Evolutionary conservation across 148 eudicot genomes (phyloP).

Genomic region (Polygonum maritimum): DNA sequence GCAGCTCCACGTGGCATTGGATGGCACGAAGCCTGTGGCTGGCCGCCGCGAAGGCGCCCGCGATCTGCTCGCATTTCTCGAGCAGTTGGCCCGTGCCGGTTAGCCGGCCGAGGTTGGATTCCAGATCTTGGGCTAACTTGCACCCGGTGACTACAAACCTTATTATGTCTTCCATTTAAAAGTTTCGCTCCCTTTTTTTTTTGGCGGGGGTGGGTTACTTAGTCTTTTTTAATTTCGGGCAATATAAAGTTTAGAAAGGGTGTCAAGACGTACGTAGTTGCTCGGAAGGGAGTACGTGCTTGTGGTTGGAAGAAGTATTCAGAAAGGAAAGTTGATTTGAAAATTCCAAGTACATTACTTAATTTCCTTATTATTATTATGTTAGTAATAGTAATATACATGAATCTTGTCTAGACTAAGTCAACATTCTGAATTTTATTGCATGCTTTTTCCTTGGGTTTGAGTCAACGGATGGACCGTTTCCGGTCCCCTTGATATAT

Average conservation of each 20-base stretch:
- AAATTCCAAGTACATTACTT: neutral
- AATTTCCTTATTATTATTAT: neutral
- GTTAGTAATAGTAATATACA: neutral
- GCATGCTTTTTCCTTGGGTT: neutral
- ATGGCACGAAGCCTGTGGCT: neutral
- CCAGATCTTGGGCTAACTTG: neutral
- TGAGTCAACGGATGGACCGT: neutral
- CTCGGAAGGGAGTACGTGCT: neutral
- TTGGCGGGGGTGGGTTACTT: neutral
- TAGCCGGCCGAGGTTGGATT: conserved; percentile 4
- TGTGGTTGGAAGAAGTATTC: neutral
- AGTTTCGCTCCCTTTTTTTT: no score
- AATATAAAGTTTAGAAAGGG: neutral
- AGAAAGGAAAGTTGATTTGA: neutral
- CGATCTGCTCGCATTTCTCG: neutral
- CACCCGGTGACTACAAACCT: neutral
- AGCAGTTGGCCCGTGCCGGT: neutral
- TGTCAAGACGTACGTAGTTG: neutral
- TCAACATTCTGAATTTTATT: neutral
- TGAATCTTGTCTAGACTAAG: neutral
- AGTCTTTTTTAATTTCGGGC: no score
- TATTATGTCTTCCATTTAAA: neutral
- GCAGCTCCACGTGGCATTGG: neutral
- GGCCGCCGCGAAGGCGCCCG: neutral
- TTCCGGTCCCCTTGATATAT: neutral